Conservation (phyloP, 768 basidiomycete genomes). For the Trametes elegans region DNA sequence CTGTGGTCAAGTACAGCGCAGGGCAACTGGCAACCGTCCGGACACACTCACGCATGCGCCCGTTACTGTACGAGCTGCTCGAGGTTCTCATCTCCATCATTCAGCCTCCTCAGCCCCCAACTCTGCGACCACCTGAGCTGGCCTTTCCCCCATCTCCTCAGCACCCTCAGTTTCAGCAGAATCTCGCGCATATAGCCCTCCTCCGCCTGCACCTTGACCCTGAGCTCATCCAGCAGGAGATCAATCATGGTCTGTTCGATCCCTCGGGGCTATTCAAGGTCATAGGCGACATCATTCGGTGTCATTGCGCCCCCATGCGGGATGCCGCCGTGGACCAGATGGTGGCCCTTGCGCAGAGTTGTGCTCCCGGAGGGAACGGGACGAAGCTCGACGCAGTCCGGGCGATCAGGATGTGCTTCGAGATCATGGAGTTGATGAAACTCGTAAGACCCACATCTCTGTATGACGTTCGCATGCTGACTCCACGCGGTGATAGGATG, state of each 20-base stretch:
- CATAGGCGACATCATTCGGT: slow-evolving; percentile 80
- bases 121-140: slow-evolving; percentile 42
- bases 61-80: slow-evolving; percentile 71
- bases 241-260: slow-evolving; percentile 74
- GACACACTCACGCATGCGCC: slow-evolving; percentile 68
- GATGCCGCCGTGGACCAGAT: slow-evolving; percentile 82
- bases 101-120: slow-evolving; percentile 45
- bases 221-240: slow-evolving; percentile 77
- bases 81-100: slow-evolving; percentile 83
- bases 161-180: slow-evolving; percentile 58
- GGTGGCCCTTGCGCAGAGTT: slow-evolving; percentile 65
- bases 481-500: slow-evolving; percentile 58
- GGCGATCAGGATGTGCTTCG: slow-evolving; percentile 81
- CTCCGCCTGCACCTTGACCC: slow-evolving; percentile 81
- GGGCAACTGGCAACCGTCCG: slow-evolving; percentile 54
- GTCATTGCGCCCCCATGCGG: slow-evolving; percentile 92
- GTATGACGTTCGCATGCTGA: slow-evolving; percentile 3
- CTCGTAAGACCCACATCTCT: slow-evolving; percentile 55
- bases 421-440: slow-evolving; percentile 94
- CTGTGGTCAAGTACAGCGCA: slow-evolving; percentile 41
- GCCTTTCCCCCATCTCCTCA: slow-evolving; percentile 59
- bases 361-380: slow-evolving; percentile 53
- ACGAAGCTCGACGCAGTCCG: slow-evolving; percentile 63
- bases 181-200: slow-evolving; percentile 60
- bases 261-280: slow-evolving; percentile 73